Conservation (phyloP, 345 rosid genomes). For the Pugionium dolabratum region DNA sequence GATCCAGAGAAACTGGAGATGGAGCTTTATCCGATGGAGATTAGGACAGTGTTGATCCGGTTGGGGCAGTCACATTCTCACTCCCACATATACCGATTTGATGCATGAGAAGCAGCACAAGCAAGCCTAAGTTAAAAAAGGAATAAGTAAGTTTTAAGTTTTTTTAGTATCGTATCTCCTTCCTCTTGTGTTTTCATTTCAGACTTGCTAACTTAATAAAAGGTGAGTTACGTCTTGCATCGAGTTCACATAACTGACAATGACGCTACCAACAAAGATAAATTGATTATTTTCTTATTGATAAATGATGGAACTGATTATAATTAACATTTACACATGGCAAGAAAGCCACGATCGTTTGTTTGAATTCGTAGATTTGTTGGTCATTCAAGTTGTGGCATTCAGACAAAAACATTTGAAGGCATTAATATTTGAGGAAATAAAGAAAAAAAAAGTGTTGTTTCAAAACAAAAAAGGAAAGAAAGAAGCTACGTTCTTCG, state of each 20-base stretch:
- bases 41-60: conserved; percentile 62
- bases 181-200: conserved; percentile 15
- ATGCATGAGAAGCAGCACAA: not conserved
- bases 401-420: conserved; percentile 36
- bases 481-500: conserved; percentile 48
- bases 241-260: conserved; percentile 13
- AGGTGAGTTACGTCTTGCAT: conserved; percentile 30
- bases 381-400: conserved; percentile 32
- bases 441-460: conserved; percentile 14
- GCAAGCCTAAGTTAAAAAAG: conserved; percentile 2
- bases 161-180: conserved; percentile 14
- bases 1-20: conserved; percentile 63
- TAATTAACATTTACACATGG: conserved; percentile 43
- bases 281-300: conserved; percentile 8
- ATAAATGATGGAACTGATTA: conserved; percentile 23
- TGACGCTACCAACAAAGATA: conserved; percentile 25
- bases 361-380: conserved; percentile 22
- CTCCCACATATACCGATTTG: conserved; percentile 27
- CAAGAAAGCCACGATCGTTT: conserved; percentile 30
- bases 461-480: conserved; percentile 28
- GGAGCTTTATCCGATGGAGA: conserved; percentile 89
- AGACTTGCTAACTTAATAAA: conserved; percentile 32
- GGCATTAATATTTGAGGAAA: conserved; percentile 2
- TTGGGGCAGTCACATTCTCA: conserved; percentile 38
- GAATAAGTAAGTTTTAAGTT: conserved; percentile 16